A percentile compares a stretch with the other conserved stretches of the same genome.
These are phyloP conservation scores for Blastobotrys robertii DNA, from an alignment of 805 yeast species.

Conservation along the genomic window DNA sequence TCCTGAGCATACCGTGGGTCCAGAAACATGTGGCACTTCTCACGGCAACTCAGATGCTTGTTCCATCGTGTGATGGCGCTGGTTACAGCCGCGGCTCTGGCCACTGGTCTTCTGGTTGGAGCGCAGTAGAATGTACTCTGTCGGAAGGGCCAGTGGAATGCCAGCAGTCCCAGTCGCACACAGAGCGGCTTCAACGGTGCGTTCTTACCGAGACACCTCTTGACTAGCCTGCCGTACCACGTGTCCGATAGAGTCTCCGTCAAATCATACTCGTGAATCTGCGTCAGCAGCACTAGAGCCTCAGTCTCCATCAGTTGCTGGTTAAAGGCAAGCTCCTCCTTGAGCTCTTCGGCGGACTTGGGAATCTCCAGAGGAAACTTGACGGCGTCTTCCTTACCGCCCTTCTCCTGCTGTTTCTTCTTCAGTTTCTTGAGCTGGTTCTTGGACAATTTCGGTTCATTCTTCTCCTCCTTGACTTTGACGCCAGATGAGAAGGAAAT, in stretches of 20 bases:
- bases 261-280: slow-evolving; percentile 31
- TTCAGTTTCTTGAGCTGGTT: slow-evolving; percentile 23
- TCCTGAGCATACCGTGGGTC: slow-evolving; percentile 33
- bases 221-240: slow-evolving; percentile 20
- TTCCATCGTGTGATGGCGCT: slow-evolving; percentile 33
- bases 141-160: slow-evolving; percentile 39
- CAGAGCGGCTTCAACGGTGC: slow-evolving; percentile 27
- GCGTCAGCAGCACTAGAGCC: slow-evolving; percentile 33
- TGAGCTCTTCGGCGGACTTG: slow-evolving; percentile 19
- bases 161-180: slow-evolving; percentile 34
- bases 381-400: slow-evolving; percentile 11
- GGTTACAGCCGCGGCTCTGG: slow-evolving; percentile 33
- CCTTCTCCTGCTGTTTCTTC: slow-evolving; percentile 21
- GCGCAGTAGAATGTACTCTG: slow-evolving; percentile 32
- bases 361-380: slow-evolving; percentile 14
- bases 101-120: slow-evolving; percentile 32
- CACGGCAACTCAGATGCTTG: slow-evolving; percentile 17
- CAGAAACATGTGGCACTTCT: slow-evolving; percentile 29
- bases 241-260: slow-evolving; percentile 27
- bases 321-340: slow-evolving; percentile 25
- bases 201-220: slow-evolving; percentile 24
- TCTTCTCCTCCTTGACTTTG: neutral
- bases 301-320: slow-evolving; percentile 31
- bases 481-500: neutral
- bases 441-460: slow-evolving; percentile 18